Base-by-base conservation (phyloP, 257 asterid genomes). In the Osmanthus fragrans region DNA sequence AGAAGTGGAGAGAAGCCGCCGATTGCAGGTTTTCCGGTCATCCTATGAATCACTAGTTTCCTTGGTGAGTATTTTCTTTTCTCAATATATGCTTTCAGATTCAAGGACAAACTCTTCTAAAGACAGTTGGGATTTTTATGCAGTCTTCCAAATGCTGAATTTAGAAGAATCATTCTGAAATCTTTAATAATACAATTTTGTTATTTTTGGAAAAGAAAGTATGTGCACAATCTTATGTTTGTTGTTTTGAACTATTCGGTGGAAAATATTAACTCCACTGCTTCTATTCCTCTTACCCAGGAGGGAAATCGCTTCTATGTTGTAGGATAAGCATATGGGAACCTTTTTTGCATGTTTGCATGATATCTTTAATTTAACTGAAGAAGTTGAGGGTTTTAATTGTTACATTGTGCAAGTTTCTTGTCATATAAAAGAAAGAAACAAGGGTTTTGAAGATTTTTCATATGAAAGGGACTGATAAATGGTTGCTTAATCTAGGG, bases 41-140 rank as follows among this genome's bases (percentile, higher is more conserved):
- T 92, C 97, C 47, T 96, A 89, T 78, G 97, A 93, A 74, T 83
- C 97, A 64, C 96, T 96, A 69, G 97, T 90, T 83, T 87, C 97
- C 81, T 80, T 96, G 99, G 99, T 96, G 85, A 91, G 94, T 69
- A 45, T 73, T 79, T 74, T 64, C 68, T 63, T 77, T 37, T 40
- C 76, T 63, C 54, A 6, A 45, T 73, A 47, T 75, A 64, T 70
- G 23, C 21, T 19, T 76, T 71, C 80, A 68, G 33, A 33, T 76
- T 75, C 40, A 70, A 66, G 32, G 25, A 66, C 58, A 75, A 72
- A 72, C 72, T 83, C 45, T 72, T 70, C 76, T 39, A 56, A 32
- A 66, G 42, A 69, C 65, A 74, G 65, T 73, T 65, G 64, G 39
- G 75, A 72, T 47, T 71, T 76, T 54, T 56, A n/a, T 32, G 51